Evolutionary conservation across 805 yeast genomes (phyloP).

Genomic region (Suhomyces sp.): DNA sequence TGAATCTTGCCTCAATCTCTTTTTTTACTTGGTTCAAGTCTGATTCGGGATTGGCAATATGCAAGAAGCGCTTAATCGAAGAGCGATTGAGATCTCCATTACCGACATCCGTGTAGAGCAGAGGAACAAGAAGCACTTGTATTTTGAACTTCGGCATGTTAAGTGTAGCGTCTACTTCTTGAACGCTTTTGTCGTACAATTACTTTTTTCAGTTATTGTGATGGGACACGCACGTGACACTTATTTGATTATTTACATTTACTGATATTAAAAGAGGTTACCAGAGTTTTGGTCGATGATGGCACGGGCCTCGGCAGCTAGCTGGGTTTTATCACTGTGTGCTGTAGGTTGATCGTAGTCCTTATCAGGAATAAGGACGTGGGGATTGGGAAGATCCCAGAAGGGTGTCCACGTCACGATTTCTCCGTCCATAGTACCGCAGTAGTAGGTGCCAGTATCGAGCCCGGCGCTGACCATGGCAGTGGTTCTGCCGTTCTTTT

Average conservation of each 20-base stretch:
- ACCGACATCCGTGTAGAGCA: conserved; percentile 15
- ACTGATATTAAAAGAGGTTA: background rate
- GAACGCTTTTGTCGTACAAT: background rate
- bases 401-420: conserved; percentile 51
- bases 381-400: conserved; percentile 8
- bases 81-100: conserved; percentile 20
- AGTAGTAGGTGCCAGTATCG: conserved; percentile 44
- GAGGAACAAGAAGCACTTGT: conserved; percentile 36
- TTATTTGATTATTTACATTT: background rate
- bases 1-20: conserved; percentile 55
- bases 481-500: conserved; percentile 44
- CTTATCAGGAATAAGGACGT: conserved; percentile 1
- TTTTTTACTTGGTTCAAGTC: conserved; percentile 48
- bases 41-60: conserved; percentile 51
- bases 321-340: background rate
- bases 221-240: background rate
- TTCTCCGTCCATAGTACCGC: conserved; percentile 69
- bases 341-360: background rate
- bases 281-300: conserved; percentile 3
- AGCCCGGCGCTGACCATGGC: conserved; percentile 50
- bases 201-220: background rate
- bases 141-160: conserved; percentile 17
- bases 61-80: conserved; percentile 52
- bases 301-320: conserved; percentile 10
- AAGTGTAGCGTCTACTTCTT: background rate